Conservation (phyloP, 306 rosid genomes). For the Elaeagnus macrophylla region DNA sequence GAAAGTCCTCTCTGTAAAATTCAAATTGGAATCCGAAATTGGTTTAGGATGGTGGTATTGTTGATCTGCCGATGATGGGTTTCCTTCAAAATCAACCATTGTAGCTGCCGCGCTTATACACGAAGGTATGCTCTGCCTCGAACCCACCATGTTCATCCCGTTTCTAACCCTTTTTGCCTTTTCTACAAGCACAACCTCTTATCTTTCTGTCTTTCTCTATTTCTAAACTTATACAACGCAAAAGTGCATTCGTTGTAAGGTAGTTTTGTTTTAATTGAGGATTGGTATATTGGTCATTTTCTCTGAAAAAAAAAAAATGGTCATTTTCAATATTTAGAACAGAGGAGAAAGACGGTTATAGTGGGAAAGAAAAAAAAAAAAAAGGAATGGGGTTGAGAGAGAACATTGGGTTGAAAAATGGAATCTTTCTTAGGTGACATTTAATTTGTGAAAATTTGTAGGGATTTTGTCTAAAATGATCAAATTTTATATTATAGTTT, state of each 20-base stretch:
- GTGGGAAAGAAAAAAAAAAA: too few relatives aligned
- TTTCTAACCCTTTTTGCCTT: background rate
- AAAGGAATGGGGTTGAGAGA: too few relatives aligned
- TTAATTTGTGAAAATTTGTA: too few relatives aligned
- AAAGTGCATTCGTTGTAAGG: background rate
- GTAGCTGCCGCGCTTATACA: constrained; percentile 34
- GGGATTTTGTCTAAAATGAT: too few relatives aligned
- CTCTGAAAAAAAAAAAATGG: too few relatives aligned
- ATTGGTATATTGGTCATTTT: too few relatives aligned
- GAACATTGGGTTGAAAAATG: too few relatives aligned
- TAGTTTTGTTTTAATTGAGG: background rate
- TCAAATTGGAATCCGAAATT: constrained; percentile 37
- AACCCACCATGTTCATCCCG: constrained; percentile 28
- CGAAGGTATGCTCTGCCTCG: constrained; percentile 32
- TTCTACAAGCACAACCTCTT: background rate
- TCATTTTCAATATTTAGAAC: too few relatives aligned
- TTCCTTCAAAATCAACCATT: constrained; percentile 34
- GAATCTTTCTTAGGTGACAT: too few relatives aligned
- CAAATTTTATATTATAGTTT: too few relatives aligned
- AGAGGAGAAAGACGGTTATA: too few relatives aligned
- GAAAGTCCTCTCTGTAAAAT: constrained; percentile 48
- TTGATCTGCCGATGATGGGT: constrained; percentile 12
- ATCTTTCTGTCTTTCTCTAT: background rate
- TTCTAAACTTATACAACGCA: background rate
- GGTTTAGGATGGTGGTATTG: constrained; percentile 1